Evolutionary conservation across 2,329 filamentous ascomycete genomes (phyloP).

Genomic region (Fusarium pseudocircinatum): DNA sequence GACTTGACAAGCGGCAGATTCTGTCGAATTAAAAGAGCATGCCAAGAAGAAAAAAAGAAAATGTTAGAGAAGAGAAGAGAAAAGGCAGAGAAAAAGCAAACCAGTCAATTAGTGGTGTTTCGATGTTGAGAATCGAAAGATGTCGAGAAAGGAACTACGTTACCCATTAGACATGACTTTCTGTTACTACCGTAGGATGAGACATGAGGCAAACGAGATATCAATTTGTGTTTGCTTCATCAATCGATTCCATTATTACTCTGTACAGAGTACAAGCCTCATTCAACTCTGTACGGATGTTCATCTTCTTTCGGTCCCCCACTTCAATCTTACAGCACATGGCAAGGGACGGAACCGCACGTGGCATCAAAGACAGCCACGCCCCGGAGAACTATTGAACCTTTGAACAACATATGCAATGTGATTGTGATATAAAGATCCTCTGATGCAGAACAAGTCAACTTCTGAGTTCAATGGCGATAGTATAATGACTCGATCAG

Average conservation of each 20-base stretch:
- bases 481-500: background rate
- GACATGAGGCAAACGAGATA: background rate
- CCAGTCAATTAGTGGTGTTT: background rate
- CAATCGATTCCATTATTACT: background rate
- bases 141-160: background rate
- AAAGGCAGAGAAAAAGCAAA: background rate
- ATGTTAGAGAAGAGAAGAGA: background rate
- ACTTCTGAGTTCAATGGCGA: background rate
- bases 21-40: background rate
- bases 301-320: slow-evolving; percentile 21
- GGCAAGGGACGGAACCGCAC: slow-evolving; percentile 31
- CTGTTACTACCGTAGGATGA: background rate
- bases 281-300: background rate
- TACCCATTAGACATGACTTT: background rate
- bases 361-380: slow-evolving; percentile 33
- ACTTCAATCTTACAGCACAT: slow-evolving; percentile 15
- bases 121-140: background rate
- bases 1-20: background rate
- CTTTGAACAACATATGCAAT: slow-evolving; percentile 4
- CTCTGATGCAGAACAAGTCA: background rate
- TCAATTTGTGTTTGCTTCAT: slow-evolving; percentile 1
- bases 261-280: background rate
- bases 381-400: slow-evolving; percentile 11
- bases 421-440: background rate
- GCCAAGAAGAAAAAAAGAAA: background rate